phyloP scores from a whole-genome alignment of 1,284 basidiomycete genomes.

The Afroboletus lepidellus region DNA sequence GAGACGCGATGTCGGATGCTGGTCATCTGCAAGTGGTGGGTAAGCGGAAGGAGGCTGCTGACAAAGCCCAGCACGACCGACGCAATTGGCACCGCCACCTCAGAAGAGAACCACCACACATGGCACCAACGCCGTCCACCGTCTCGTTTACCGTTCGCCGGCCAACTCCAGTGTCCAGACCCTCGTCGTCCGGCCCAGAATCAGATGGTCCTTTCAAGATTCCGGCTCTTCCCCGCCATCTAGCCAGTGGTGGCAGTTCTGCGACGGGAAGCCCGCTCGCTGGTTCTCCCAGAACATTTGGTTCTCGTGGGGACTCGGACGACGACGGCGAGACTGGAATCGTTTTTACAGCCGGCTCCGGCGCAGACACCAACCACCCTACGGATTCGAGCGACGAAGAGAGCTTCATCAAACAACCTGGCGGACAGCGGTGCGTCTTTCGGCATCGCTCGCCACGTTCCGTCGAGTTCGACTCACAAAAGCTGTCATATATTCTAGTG shows the following conservation, averaged over 20 bases:
- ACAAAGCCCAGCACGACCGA: not conserved
- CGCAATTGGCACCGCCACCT: too few species aligned
- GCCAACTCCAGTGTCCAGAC: conserved; percentile 61
- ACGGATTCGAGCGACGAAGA: conserved; percentile 64
- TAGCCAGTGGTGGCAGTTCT: conserved; percentile 36
- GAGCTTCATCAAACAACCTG: conserved; percentile 62
- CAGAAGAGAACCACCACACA: conserved; percentile 41
- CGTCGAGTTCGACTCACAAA: conserved; percentile 25
- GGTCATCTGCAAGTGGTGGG: not conserved
- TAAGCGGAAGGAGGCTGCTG: not conserved
- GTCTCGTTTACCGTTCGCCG: conserved; percentile 75
- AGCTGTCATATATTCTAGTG: conserved; percentile 34
- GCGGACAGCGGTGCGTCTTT: conserved; percentile 73
- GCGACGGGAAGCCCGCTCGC: conserved; percentile 58
- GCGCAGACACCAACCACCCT: conserved; percentile 22
- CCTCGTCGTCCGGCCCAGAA: conserved; percentile 57
- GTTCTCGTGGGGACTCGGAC: conserved; percentile 38
- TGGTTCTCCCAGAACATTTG: conserved; percentile 42
- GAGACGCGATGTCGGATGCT: not conserved
- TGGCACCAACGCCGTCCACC: conserved; percentile 35
- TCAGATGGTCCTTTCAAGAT: conserved; percentile 57
- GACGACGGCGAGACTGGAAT: conserved; percentile 29
- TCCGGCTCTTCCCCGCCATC: conserved; percentile 55
- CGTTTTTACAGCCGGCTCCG: conserved; percentile 22
- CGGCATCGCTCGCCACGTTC: not conserved